Conservation (phyloP, 495 filamentous ascomycete genomes). For the Bacidia rubella region DNA sequence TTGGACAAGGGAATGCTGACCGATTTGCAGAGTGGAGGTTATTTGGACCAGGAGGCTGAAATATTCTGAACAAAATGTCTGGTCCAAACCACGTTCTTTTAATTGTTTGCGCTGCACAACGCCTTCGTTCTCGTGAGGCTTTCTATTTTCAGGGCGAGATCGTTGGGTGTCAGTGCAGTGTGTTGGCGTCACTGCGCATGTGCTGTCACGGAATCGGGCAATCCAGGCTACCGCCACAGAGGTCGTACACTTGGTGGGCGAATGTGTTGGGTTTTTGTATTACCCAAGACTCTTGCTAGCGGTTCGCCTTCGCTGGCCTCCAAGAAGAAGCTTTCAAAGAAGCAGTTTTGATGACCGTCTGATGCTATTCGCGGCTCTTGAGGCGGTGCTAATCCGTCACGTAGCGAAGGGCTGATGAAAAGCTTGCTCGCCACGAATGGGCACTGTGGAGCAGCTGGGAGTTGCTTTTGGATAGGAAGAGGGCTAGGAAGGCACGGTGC, state of each 20-base stretch:
- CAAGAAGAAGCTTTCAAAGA: not conserved
- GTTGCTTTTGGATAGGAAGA: not conserved
- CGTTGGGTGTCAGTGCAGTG: conserved; percentile 21
- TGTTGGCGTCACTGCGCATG: conserved; percentile 12
- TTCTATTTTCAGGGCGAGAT: conserved; percentile 8
- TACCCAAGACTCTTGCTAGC: not conserved
- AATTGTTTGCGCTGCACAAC: conserved; percentile 1
- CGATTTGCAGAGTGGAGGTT: conserved; percentile 9
- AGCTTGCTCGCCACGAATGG: not conserved
- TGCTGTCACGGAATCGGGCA: conserved; percentile 15
- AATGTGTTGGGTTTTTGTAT: not conserved
- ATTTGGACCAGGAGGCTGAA: not conserved
- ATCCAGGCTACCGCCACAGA: conserved; percentile 7
- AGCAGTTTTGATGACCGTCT: not conserved
- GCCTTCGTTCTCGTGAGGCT: not conserved
- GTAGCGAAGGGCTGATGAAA: not conserved
- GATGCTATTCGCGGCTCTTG: not conserved
- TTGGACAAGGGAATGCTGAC: conserved; percentile 8
- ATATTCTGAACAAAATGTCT: not conserved
- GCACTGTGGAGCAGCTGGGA: conserved; percentile 3
- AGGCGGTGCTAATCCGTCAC: not conserved
- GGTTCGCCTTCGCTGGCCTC: not conserved
- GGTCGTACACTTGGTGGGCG: not conserved
- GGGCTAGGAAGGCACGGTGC: not conserved
- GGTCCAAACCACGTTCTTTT: conserved; percentile 5